Base-by-base conservation (phyloP, 163 green algal species). In the Chlorella variabilis region DNA sequence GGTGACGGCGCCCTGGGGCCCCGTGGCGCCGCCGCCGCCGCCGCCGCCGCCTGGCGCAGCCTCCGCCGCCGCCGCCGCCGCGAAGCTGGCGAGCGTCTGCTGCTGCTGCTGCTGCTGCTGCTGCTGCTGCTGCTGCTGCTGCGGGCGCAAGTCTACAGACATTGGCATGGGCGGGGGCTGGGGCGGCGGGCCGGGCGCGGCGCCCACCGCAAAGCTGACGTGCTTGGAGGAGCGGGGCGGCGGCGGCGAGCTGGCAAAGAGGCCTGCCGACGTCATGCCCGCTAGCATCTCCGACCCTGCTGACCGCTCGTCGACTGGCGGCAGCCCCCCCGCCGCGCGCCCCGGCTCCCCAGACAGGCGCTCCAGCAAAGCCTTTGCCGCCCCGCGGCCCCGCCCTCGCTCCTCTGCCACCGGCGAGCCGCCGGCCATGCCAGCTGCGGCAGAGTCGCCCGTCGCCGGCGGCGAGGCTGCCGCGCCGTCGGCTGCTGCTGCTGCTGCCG, bases 281-380 rank as follows among this genome's bases (percentile, higher is more conserved):
- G 41, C 41, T 27, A 15, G 36, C 68, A 42, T 39, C 39, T 2
- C 3, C 27, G 25, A 3, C 29, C 21, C 6, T 67, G 59, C 59
- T 23, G 29, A 3, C 45, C 15, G 45, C 45, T 23, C 11, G 45
- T 11, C 45, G 11, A 33, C 65, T 1, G 73, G 25, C 2, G 54
- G 36, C 73, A 70, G 73, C 18, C 23, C 23, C 23, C 8, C 54
- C 23, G 54, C 23, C 9, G 9, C 54, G 51, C 77, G 18, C 33
- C 58, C 41, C 8, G 67, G 66, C 23, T 84, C 58, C 23, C 58
- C 70, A 15, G 48, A 45, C 29, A 76, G 21, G 20, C 71, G 38
- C 36, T 80, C 42, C 33, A 85, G 48, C 45, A 85, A 36, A 2
- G 69, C 69, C 25, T 85, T 73, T 48, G 75, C 75, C 2, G 73